phyloP scores from a whole-genome alignment of 2,329 filamentous ascomycete species.

The Apiospora aurea region DNA sequence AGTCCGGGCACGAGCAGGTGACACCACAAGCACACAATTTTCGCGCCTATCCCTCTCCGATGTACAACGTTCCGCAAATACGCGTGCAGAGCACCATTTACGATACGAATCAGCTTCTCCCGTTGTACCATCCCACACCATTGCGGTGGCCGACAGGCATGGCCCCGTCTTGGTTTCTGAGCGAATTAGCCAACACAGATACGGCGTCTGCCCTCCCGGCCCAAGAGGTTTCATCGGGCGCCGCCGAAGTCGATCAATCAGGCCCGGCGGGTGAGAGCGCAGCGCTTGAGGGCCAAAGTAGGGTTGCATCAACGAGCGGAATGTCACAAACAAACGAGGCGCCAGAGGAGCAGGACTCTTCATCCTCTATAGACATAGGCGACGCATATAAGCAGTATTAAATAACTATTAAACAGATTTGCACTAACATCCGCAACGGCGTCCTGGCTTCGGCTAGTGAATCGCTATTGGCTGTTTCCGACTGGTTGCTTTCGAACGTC shows the following conservation, averaged over 20 bases:
- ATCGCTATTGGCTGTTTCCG: slow-evolving; percentile 59
- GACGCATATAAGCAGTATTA: slow-evolving; percentile 74
- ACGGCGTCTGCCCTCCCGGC: slow-evolving; percentile 62
- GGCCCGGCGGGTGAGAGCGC: slow-evolving; percentile 60
- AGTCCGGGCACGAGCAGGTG: slow-evolving; percentile 62
- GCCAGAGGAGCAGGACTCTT: slow-evolving; percentile 41
- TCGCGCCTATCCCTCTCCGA: slow-evolving; percentile 66
- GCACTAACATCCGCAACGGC: slow-evolving; percentile 70
- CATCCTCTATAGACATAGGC: slow-evolving; percentile 51
- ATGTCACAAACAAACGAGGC: slow-evolving; percentile 50
- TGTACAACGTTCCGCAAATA: slow-evolving; percentile 79
- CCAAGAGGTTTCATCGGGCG: slow-evolving; percentile 54
- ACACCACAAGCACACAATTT: slow-evolving; percentile 48
- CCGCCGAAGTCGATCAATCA: slow-evolving; percentile 71
- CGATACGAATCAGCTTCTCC: slow-evolving; percentile 77
- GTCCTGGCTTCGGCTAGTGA: slow-evolving; percentile 58
- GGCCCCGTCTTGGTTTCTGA: slow-evolving; percentile 56
- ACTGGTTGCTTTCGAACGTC: slow-evolving; percentile 63
- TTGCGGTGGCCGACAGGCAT: slow-evolving; percentile 69
- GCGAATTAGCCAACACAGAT: slow-evolving; percentile 68
- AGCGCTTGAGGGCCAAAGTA: slow-evolving; percentile 62
- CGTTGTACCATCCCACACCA: slow-evolving; percentile 76
- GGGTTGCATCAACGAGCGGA: slow-evolving; percentile 53
- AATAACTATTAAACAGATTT: slow-evolving; percentile 68
- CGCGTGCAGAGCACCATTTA: slow-evolving; percentile 71